A percentile compares a stretch with the other conserved stretches of the same genome.
Conservation (phyloP, 116 monocot species). For the Phalaenopsis hybrid region DNA sequence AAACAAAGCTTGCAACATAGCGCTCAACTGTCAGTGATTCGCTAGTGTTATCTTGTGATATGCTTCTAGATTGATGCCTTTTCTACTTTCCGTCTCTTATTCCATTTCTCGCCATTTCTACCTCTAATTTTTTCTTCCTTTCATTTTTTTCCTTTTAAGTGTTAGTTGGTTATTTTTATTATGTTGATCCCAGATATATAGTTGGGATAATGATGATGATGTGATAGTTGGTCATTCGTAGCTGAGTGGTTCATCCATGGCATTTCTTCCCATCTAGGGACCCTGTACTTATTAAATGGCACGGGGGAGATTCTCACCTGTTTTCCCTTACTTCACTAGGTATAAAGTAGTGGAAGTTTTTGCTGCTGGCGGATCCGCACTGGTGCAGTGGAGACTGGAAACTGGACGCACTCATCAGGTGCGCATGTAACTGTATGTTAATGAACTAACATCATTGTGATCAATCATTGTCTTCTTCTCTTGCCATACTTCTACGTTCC, state of each 20-base stretch:
- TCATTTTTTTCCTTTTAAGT: not conserved
- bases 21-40: not conserved
- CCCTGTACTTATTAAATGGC: not conserved
- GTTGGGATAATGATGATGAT: not conserved
- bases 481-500: too few relatives aligned
- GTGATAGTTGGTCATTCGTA: not conserved
- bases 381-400: constrained; percentile 87
- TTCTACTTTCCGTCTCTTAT: not conserved
- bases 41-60: not conserved
- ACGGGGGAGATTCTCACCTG: not conserved
- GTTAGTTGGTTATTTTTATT: not conserved
- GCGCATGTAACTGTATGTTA: not conserved
- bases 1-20: not conserved
- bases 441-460: not conserved
- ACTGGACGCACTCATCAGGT: constrained; percentile 97
- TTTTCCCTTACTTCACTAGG: constrained; percentile 24
- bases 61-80: not conserved
- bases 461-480: not conserved
- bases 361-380: constrained; percentile 55
- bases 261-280: not conserved
- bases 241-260: not conserved
- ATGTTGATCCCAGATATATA: not conserved
- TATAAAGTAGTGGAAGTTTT: constrained; percentile 72
- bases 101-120: not conserved
- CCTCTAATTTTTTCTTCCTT: not conserved